Percentiles rank a stretch among this genome's conserved stretches.
phyloP scores from a whole-genome alignment of 2,329 filamentous ascomycete species.

The Colletotrichum salicis region DNA sequence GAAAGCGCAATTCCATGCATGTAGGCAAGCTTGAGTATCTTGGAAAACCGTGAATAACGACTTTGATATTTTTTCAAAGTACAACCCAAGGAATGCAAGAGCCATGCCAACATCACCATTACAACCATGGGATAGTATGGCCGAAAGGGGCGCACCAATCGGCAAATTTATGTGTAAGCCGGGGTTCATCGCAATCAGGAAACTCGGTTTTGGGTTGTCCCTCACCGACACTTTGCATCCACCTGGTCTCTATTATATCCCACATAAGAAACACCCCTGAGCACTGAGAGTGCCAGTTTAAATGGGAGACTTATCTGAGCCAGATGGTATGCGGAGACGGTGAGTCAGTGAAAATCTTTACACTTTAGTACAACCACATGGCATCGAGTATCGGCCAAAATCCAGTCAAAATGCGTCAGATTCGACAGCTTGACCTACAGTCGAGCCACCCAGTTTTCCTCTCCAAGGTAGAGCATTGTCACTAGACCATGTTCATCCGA shows the following conservation, averaged over 20 bases:
- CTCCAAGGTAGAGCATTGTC: background rate
- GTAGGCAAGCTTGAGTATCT: background rate
- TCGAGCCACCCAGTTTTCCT: background rate
- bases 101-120: background rate
- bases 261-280: constrained; percentile 9
- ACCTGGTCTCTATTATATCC: constrained; percentile 1
- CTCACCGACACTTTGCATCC: constrained; percentile 29
- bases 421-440: background rate
- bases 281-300: background rate
- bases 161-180: background rate
- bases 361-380: background rate
- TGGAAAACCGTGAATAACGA: background rate
- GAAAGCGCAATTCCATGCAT: background rate
- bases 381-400: background rate
- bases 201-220: background rate
- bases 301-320: background rate
- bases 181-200: background rate
- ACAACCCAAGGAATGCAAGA: background rate
- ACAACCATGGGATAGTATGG: background rate
- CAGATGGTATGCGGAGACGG: background rate
- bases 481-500: constrained; percentile 9
- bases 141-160: background rate
- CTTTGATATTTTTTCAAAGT: background rate
- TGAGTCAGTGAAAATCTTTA: background rate
- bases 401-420: background rate